Conservation (phyloP, 768 basidiomycete species). For the Pseudohyphozyma bogoriensis region DNA sequence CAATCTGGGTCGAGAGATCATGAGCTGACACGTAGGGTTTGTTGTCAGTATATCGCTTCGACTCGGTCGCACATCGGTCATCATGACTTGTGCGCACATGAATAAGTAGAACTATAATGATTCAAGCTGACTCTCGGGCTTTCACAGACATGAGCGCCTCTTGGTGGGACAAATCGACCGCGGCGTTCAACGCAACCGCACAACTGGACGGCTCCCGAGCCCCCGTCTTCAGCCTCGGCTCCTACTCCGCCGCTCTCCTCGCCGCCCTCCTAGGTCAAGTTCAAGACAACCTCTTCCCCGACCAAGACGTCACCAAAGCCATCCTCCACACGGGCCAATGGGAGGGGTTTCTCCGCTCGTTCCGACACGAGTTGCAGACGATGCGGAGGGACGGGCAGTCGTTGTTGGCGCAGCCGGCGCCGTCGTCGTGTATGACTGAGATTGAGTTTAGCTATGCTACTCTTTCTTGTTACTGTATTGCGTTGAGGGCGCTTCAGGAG, state of each 20-base stretch:
- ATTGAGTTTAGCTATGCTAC: slow-evolving; percentile 23
- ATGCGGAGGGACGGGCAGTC: slow-evolving; percentile 14
- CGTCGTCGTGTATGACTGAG: slow-evolving; percentile 18
- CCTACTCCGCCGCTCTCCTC: no score
- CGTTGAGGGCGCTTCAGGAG: slow-evolving; percentile 23
- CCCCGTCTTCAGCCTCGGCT: no score
- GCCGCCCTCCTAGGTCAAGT: neutral
- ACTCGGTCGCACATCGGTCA: no score
- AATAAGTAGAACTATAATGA: slow-evolving; percentile 21
- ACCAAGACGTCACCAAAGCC: slow-evolving; percentile 21
- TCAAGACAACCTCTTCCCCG: slow-evolving; percentile 22
- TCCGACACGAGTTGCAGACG: slow-evolving; percentile 20
- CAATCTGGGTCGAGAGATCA: slow-evolving; percentile 1
- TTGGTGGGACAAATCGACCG: slow-evolving; percentile 15
- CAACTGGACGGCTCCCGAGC: neutral
- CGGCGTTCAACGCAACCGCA: slow-evolving; percentile 19
- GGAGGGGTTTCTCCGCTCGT: slow-evolving; percentile 23
- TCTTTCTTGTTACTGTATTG: slow-evolving; percentile 22
- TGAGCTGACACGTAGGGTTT: slow-evolving; percentile 1
- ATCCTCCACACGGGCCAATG: slow-evolving; percentile 20
- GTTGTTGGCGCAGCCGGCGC: slow-evolving; percentile 18
- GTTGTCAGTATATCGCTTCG: neutral
- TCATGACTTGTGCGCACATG: slow-evolving; percentile 19
- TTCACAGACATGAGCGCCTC: neutral
- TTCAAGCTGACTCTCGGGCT: slow-evolving; percentile 7